Base-by-base conservation (phyloP, 2,329 filamentous ascomycete genomes). In the Xylariales sp. region DNA sequence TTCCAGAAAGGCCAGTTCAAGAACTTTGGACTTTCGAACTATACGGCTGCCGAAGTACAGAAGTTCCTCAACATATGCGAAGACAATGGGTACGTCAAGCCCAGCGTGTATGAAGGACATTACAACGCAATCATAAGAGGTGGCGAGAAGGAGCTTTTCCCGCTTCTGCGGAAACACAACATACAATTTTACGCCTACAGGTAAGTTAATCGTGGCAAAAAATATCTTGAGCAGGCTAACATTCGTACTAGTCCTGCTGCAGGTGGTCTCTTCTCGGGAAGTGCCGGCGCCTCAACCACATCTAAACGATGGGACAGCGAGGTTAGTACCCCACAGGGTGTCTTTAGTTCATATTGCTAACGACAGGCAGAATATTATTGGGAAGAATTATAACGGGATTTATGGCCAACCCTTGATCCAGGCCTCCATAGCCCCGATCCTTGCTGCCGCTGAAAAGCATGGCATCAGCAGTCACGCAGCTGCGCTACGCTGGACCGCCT, bases 21-120 rank as follows among this genome's bases (percentile, higher is more conserved):
- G 71, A 69, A 78, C 0, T 84, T 84, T 65, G 84, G 83, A 0
- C 64, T 86, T 3, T 83, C 80, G 9, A 86, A 85, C 69, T 85
- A 81, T 70, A 75, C 76, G 0, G 79, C 80, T 1, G 77, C 77
- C 1, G 82, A 86, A 66, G 83, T 86, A 0, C 77, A 81, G 57
- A 62, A 79, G 52, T 77, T 85, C 3, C 62, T 83, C 41, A 74
- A 78, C 9, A 80, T 85, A 12, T 86, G 83, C 69, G 77, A 82
- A 45, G 67, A 80, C 18, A 74, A 80, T 3, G 79, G 78, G 1
- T 84, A 74, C 32, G 76, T 83, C 14, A 79, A 78, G 62, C 84
- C 84, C 0, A 77, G 74, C 4, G 81, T 84, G 3, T 86, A 84
- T 67, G 81, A 86, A 69, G 83, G 84, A 1, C 77, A 81, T 7